Conservation (phyloP, 1,139 yeast species). For the Protomyces gravidus region DNA sequence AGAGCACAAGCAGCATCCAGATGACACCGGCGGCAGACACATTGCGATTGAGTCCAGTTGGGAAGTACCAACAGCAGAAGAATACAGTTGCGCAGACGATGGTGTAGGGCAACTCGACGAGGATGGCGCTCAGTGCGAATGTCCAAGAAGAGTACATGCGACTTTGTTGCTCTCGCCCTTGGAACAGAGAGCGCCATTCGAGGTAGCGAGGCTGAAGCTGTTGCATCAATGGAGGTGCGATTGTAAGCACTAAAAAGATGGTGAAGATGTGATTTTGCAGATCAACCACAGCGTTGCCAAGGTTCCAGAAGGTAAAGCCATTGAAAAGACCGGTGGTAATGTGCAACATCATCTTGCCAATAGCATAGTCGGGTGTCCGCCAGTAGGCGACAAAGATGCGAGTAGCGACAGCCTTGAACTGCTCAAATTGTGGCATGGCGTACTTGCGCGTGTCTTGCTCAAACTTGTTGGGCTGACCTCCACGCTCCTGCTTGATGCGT, state of each 20-base stretch:
- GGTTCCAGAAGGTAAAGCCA: slow-evolving; percentile 49
- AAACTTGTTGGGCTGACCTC: neutral
- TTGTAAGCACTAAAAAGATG: slow-evolving; percentile 53
- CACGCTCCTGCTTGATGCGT: slow-evolving; percentile 1
- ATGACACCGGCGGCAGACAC: slow-evolving; percentile 44
- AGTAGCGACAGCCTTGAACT: slow-evolving; percentile 50
- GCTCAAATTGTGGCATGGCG: slow-evolving; percentile 49
- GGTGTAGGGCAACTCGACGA: slow-evolving; percentile 75
- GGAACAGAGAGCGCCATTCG: slow-evolving; percentile 70
- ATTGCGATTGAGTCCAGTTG: slow-evolving; percentile 45
- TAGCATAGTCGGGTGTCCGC: slow-evolving; percentile 62
- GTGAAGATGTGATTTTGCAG: slow-evolving; percentile 42
- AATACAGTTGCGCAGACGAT: slow-evolving; percentile 58
- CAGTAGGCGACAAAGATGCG: slow-evolving; percentile 61
- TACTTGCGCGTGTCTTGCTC: slow-evolving; percentile 30
- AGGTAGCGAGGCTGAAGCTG: slow-evolving; percentile 51
- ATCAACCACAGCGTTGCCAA: slow-evolving; percentile 39
- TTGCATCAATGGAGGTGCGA: slow-evolving; percentile 54
- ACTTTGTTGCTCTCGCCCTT: slow-evolving; percentile 63
- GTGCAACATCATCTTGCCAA: slow-evolving; percentile 54
- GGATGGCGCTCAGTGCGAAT: slow-evolving; percentile 56
- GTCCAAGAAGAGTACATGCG: slow-evolving; percentile 64
- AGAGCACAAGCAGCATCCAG: slow-evolving; percentile 52
- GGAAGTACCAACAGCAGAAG: slow-evolving; percentile 69
- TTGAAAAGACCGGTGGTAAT: slow-evolving; percentile 50